Percentiles rank a stretch among this genome's conserved stretches.
These are phyloP conservation scores for Ajuga reptans DNA, from an alignment of 305 asterid species.

Conservation along the genomic window DNA sequence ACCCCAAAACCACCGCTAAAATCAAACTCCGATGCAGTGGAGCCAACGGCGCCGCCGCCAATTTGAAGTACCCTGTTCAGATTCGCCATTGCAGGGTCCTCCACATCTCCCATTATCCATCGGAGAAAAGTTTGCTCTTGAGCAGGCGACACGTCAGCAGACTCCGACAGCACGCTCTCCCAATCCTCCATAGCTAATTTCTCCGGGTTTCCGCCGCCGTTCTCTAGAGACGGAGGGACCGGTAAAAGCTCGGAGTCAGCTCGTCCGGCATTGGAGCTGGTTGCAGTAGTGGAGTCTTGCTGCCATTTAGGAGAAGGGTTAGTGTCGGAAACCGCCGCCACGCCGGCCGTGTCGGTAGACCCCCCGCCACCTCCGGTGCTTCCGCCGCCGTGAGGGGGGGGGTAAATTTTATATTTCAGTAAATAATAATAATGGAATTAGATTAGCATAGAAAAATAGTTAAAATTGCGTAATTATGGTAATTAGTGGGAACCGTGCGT, in stretches of 20 bases:
- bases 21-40: conserved; percentile 44
- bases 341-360: conserved; percentile 60
- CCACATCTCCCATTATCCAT: conserved; percentile 96
- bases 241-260: conserved; percentile 46
- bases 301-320: conserved; percentile 72
- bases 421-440: no score
- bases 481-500: no score
- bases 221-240: conserved; percentile 44
- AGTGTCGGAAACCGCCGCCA: conserved; percentile 69
- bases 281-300: conserved; percentile 61
- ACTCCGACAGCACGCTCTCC: conserved; percentile 72
- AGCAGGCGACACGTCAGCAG: conserved; percentile 55
- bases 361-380: conserved; percentile 51
- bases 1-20: conserved; percentile 52
- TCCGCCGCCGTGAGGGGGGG: conserved; percentile 46
- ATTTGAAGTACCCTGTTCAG: conserved; percentile 50
- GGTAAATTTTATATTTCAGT: no score
- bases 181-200: conserved; percentile 71
- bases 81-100: conserved; percentile 57
- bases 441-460: no score
- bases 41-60: conserved; percentile 24
- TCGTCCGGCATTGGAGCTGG: conserved; percentile 53
- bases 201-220: conserved; percentile 41
- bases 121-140: conserved; percentile 75
- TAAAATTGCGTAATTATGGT: no score